Base-by-base conservation (phyloP, 176 grass and related monocot species). In the Typha latifolia region DNA sequence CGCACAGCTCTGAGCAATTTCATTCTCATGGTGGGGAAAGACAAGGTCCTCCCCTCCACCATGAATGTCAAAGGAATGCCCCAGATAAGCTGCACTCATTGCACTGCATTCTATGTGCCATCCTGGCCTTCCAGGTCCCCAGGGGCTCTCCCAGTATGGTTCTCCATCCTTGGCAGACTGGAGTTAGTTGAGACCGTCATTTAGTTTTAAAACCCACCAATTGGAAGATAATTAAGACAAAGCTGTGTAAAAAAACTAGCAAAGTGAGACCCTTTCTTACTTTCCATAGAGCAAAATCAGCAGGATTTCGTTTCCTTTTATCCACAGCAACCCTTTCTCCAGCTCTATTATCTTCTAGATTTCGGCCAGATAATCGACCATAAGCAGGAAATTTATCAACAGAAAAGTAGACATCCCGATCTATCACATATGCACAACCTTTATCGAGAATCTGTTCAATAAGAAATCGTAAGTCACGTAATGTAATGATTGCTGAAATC, bases 261-360 rank as follows among this genome's bases (percentile, higher is more conserved):
- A 70, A 48, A 64, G 21, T 51, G n/a, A 20, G 18, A 14, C 8
- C 7, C 4, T 64, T 49, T 27, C 81, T 76, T 87, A 92, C 93
- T 82, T 97, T 97, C 93, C 93, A 97, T 48, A 97, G 67, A 70
- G 93, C 85, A 87, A 97, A 97, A 81, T 97, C 93, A 86, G 88
- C 88, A 79, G 88, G 85, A 51, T 97, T 89, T 82, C 72, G 79
- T 81, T 97, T 97, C 69, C 93, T 86, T n/a, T 84, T 80, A 72
- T 97, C 88, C 66, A 97, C 75, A 27, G 82, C 66, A 77, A 97
- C 85, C 71, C 93, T 97, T 88, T 97, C 93, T 24, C 93, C 93
- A 64, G 88, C 85, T 80, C 88, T 80, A 83, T 97, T 97, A 51
- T 97, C 93, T 78, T 97, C 88, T 80, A 97, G 53, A 62, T 88